Conservation (phyloP, 768 basidiomycete species). For the Tricholoma terreum region DNA sequence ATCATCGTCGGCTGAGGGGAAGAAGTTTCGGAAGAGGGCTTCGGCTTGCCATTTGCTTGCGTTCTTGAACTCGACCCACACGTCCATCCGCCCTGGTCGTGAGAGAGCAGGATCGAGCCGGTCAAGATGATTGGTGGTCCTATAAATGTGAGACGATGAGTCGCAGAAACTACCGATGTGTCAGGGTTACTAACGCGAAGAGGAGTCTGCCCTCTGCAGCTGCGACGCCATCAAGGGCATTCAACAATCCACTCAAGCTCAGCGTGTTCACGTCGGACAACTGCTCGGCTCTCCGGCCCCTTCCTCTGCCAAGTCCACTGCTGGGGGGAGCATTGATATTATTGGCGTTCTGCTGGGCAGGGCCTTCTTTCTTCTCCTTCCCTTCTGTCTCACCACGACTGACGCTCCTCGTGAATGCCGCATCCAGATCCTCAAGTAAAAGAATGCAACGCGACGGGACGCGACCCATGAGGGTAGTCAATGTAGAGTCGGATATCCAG, state of each 20-base stretch:
- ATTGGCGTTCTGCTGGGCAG: constrained; percentile 19
- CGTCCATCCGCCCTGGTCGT: constrained; percentile 91
- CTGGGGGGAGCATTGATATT: constrained; percentile 11
- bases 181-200: constrained; percentile 72
- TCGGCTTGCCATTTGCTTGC: constrained; percentile 85
- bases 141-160: constrained; percentile 22
- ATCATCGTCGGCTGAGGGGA: constrained; percentile 69
- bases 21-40: constrained; percentile 85
- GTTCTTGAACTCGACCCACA: constrained; percentile 89
- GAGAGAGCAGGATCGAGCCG: constrained; percentile 86
- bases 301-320: constrained; percentile 28
- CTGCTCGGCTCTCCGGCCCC: constrained; percentile 48
- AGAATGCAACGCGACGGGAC: constrained; percentile 85
- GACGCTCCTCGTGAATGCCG: constrained; percentile 78
- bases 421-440: constrained; percentile 87
- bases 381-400: constrained; percentile 52
- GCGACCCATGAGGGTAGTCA: constrained; percentile 82
- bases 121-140: constrained; percentile 90
- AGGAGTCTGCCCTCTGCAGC: constrained; percentile 85
- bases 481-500: constrained; percentile 85
- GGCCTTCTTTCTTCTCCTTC: constrained; percentile 30
- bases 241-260: constrained; percentile 76
- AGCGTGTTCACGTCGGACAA: constrained; percentile 79
- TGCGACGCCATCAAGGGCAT: constrained; percentile 83
- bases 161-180: constrained; percentile 11